Percentiles rank a stretch among this genome's conserved stretches.
Conservation (phyloP, 2,329 filamentous ascomycete genomes). For the Emericellopsis atlantica region DNA sequence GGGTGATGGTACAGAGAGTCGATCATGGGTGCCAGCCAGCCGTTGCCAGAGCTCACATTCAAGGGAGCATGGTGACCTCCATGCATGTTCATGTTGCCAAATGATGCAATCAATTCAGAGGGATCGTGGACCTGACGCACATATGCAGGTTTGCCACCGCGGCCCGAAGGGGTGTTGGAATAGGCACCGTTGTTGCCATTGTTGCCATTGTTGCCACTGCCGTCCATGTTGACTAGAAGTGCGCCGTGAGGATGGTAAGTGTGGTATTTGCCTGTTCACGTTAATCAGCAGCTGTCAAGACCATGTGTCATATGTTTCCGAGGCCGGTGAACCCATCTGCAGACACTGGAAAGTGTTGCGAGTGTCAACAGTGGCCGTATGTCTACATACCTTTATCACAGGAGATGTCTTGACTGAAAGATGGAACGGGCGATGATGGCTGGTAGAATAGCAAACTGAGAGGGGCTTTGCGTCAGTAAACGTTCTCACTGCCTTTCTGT, state of each 20-base stretch:
- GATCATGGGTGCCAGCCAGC: too few species aligned
- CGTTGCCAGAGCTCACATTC: too few species aligned
- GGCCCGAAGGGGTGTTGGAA: background rate
- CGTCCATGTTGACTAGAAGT: slow-evolving; percentile 20
- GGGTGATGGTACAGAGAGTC: slow-evolving; percentile 6
- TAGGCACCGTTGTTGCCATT: slow-evolving; percentile 10
- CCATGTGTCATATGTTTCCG: background rate
- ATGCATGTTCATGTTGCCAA: too few species aligned
- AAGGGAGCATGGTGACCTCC: too few species aligned
- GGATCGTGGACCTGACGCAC: too few species aligned
- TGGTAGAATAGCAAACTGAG: slow-evolving; percentile 6
- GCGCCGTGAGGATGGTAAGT: slow-evolving; percentile 19
- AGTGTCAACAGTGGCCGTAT: too few species aligned
- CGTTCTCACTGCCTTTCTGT: background rate
- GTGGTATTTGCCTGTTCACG: slow-evolving; percentile 10
- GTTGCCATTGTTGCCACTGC: slow-evolving; percentile 9
- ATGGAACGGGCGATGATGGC: slow-evolving; percentile 16
- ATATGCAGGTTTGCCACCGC: too few species aligned
- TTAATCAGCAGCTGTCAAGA: background rate
- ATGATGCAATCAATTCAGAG: too few species aligned
- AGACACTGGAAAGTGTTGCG: background rate
- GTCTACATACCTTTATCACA: slow-evolving; percentile 15
- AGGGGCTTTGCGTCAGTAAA: background rate
- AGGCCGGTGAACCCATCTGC: background rate
- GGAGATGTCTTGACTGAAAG: slow-evolving; percentile 16